Conservation (phyloP, 2,329 filamentous ascomycete species). For the Exserohilum rostratum region DNA sequence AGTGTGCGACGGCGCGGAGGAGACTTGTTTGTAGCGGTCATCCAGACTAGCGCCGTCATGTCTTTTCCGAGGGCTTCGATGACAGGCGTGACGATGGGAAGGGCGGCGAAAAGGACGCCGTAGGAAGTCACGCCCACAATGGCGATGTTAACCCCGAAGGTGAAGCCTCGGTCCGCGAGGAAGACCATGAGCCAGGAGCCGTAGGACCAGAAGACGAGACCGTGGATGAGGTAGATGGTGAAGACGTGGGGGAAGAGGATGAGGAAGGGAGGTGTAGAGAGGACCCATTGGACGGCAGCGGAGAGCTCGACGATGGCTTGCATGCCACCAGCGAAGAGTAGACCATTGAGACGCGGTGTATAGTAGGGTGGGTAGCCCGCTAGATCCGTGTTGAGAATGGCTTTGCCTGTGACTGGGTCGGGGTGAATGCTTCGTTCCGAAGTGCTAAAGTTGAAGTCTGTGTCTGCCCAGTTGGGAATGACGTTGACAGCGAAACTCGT, state of each 20-base stretch:
- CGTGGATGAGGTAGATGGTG: slow-evolving; percentile 58
- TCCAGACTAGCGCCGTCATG: slow-evolving; percentile 47
- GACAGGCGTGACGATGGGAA: slow-evolving; percentile 48
- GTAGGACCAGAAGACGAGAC: slow-evolving; percentile 55
- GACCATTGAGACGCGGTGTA: slow-evolving; percentile 52
- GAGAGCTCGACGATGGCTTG: slow-evolving; percentile 48
- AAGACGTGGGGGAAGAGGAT: slow-evolving; percentile 57
- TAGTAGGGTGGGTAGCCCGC: slow-evolving; percentile 53
- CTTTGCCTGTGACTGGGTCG: slow-evolving; percentile 47
- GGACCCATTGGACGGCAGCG: slow-evolving; percentile 48
- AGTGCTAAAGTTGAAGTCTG: slow-evolving; percentile 46
- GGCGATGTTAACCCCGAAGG: slow-evolving; percentile 45
- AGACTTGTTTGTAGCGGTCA: slow-evolving; percentile 44
- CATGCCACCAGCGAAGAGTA: slow-evolving; percentile 50
- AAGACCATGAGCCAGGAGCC: slow-evolving; percentile 47
- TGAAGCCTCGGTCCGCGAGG: slow-evolving; percentile 37
- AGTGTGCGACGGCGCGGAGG: slow-evolving; percentile 40
- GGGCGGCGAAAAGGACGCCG: slow-evolving; percentile 35
- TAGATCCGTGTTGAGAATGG: slow-evolving; percentile 41
- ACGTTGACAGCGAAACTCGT: slow-evolving; percentile 47
- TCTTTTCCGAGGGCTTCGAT: slow-evolving; percentile 50
- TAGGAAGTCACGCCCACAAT: slow-evolving; percentile 48
- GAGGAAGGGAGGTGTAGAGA: slow-evolving; percentile 50
- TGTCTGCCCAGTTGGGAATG: slow-evolving; percentile 43
- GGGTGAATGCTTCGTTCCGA: slow-evolving; percentile 54